A percentile compares a stretch with the other conserved stretches of the same genome.
Evolutionary conservation across 2,329 filamentous ascomycete species (phyloP).

Genomic region (Fusarium humuli): DNA sequence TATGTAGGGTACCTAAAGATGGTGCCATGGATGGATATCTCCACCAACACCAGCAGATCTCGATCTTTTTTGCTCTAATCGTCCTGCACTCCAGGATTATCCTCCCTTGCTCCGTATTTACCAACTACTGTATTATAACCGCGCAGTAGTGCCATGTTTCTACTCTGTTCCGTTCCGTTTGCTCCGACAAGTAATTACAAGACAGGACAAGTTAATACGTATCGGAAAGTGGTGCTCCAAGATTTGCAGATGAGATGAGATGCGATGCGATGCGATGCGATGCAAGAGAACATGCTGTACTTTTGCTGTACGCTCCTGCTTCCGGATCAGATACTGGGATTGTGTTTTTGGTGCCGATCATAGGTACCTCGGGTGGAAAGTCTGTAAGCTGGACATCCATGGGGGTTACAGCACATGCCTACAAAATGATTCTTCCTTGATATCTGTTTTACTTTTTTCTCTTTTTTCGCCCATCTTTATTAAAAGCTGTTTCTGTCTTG

Average conservation of each 20-base stretch:
- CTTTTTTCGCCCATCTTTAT: neutral
- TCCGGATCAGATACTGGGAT: conserved; percentile 34
- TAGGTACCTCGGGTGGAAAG: neutral
- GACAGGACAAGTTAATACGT: neutral
- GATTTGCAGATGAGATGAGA: conserved; percentile 5
- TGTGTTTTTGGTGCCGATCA: conserved; percentile 26
- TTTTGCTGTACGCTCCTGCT: conserved; percentile 13
- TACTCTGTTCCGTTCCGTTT: conserved; percentile 4
- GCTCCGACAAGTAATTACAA: conserved; percentile 5
- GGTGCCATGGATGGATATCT: neutral
- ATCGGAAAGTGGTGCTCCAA: conserved; percentile 14
- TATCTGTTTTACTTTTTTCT: neutral
- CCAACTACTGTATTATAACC: neutral
- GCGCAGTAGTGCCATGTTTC: neutral
- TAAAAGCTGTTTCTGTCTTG: neutral
- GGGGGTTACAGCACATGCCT: neutral
- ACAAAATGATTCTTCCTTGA: neutral
- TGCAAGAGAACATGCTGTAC: conserved; percentile 17
- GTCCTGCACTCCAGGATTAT: neutral
- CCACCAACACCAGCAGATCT: conserved; percentile 28
- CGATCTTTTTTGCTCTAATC: conserved; percentile 30
- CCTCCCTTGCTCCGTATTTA: neutral
- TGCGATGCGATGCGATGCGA: conserved; percentile 11
- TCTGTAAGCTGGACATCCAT: conserved; percentile 1
- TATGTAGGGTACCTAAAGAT: conserved; percentile 26